Base-by-base conservation (phyloP, 2,329 filamentous ascomycete genomes). In the Tothia fuscella region DNA sequence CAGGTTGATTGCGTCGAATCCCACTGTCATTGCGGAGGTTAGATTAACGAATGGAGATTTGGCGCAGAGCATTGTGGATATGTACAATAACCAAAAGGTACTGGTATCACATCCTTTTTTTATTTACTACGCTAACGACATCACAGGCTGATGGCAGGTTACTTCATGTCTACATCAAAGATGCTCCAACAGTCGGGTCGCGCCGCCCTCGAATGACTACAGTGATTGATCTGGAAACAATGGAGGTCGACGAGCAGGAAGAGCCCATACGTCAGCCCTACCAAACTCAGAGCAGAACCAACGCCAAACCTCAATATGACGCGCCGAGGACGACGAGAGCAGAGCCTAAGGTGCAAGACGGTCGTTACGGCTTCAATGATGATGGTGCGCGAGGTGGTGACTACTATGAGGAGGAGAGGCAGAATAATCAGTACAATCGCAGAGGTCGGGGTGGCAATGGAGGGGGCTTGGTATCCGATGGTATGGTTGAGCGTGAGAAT, bases 71-170 rank as follows among this genome's bases (percentile, higher is more conserved):
- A 80, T 87, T 14, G 80, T 89, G 52, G 68, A 73, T 45, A 82
- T 72, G 3, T 89, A 89, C 59, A 80, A 91, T 60, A 78, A 82
- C 56, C 79, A 86, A 64, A 85, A 76, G 55, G 82, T 84, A 57
- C 50, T 76, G 32, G 7, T 14, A 25, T 30, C 42, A 16, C 14
- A 32, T 32, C 12, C 14, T 14, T 29, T 25, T 17, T 20, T 16
- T 41, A 24, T 14, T 19, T 17, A 20, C 3, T 17, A 25, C 7
- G 17, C 22, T 26, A 20, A 42, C 22, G 16, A 40, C 20, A n/a
- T 34, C 24, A 34, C 47, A 78, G 81, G 83, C 83, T 53, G 83
- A 89, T 53, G 82, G 82, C 36, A 72, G 80, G 49, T 61, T 81
- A 13, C 71, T 89, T 42, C 74, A 82, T 55, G 80, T 89, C 29